Evolutionary conservation across 2,329 filamentous ascomycete genomes (phyloP).

Genomic region (Pseudogymnoascus sp.): DNA sequence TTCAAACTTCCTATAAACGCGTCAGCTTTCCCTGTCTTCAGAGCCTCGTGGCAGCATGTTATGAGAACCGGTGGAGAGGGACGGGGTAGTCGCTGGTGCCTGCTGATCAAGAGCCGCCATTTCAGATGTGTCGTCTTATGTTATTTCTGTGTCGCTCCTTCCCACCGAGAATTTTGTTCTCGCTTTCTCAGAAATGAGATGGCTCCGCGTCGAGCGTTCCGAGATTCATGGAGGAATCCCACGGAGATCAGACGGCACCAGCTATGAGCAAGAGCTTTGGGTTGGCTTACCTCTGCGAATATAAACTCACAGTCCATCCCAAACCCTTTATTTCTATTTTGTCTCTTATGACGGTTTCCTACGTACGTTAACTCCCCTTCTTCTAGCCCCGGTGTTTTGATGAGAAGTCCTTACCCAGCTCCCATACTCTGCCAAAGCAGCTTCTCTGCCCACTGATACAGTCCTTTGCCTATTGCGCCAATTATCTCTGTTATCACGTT

Average conservation of each 20-base stretch:
- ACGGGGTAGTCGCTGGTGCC: not conserved
- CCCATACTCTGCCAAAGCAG: not conserved
- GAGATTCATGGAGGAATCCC: not conserved
- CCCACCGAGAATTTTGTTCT: not conserved
- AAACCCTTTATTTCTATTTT: not conserved
- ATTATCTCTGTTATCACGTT: not conserved
- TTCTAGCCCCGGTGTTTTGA: too few species aligned
- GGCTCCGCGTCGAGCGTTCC: not conserved
- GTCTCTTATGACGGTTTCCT: not conserved
- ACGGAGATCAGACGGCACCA: not conserved
- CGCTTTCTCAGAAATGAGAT: not conserved
- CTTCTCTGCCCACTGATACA: not conserved
- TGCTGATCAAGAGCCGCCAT: not conserved
- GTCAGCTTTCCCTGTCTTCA: too few species aligned
- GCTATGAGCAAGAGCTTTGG: not conserved
- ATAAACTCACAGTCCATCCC: not conserved
- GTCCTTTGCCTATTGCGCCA: not conserved
- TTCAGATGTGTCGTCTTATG: not conserved
- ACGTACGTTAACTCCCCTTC: not conserved
- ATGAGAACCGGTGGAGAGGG: not conserved
- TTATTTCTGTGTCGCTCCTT: not conserved
- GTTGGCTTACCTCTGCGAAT: not conserved
- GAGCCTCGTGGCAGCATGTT: not conserved
- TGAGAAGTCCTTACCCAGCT: not conserved
- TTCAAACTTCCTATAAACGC: not conserved